A percentile compares a stretch with the other conserved stretches of the same genome.
Conservation (phyloP, 345 rosid species). For the Eucalyptus sideroxylon region DNA sequence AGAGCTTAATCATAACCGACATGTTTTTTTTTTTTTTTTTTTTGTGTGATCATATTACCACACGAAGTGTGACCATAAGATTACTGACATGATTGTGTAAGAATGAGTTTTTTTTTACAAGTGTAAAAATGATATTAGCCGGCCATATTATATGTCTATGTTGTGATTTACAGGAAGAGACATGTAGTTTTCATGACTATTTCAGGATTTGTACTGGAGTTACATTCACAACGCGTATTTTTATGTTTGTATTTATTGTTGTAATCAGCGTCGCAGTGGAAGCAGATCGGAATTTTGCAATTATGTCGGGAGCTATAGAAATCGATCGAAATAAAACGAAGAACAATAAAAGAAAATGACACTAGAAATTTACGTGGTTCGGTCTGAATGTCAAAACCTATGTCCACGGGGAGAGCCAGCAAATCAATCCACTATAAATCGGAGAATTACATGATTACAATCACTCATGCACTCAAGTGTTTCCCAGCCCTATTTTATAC, state of each 20-base stretch:
- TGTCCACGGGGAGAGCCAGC: fast-evolving
- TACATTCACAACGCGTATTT: not conserved
- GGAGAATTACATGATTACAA: no score
- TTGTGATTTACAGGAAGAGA: not conserved
- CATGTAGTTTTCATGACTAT: not conserved
- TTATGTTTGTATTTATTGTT: no score
- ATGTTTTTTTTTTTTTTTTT: no score
- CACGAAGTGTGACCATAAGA: not conserved
- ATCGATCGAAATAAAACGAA: no score
- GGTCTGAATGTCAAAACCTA: fast-evolving
- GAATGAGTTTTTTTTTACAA: not conserved
- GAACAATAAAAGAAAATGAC: no score
- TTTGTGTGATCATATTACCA: not conserved
- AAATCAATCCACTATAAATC: no score
- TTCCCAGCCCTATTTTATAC: no score
- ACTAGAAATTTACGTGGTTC: fast-evolving
- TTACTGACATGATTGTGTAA: not conserved
- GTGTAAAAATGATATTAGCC: not conserved
- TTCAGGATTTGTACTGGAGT: not conserved
- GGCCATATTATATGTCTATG: not conserved
- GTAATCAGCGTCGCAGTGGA: no score
- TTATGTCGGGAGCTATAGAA: no score
- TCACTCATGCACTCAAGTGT: no score
- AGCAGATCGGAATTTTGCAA: no score
- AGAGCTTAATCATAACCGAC: not conserved